Base-by-base conservation (phyloP, 495 filamentous ascomycete species). In the Penicillium tannophilum region DNA sequence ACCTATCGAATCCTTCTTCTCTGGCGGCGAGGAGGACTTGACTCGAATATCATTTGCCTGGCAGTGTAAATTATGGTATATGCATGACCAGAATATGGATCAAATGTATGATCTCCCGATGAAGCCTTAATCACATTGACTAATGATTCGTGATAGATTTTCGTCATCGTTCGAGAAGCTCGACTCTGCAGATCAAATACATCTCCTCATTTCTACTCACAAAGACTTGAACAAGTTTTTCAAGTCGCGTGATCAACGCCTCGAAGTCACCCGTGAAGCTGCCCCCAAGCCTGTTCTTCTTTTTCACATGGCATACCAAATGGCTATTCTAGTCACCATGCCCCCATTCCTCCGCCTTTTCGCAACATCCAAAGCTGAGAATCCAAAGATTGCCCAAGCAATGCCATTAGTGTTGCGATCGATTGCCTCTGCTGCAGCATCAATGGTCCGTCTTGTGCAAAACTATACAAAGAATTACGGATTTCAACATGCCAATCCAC, bases 51-150 rank as follows among this genome's bases (percentile, higher is more conserved):
- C 58, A 1, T 60, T 60, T n/a, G 58, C 51, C 17, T 60, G 58
- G 58, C 58, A 60, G 44, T 60, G 58, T 35, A 60, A 54, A 35
- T 24, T 60, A 16, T 60, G 51, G 58, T 55, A 60, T 26, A 60
- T 60, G 58, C 58, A 60, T 12, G 58, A 60, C 20, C 51, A 36
- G 20, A 60, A 43, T 43, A 60, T 60, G 58, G 52, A 60, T 55
- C 51, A 55, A 53, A 60, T 60, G 58, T 60, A 43, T 35, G 55
- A 43, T 23, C 16, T 12, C 4, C 3, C 9, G 5, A 24, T 10
- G 1, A 47, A 46, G 8, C 8, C 0, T 47, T 1, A 24, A 42
- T 26, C 39, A 30, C 36, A 41, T 60, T 43, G 6, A 7, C 10
- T 10, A 14, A 14, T 26, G 6, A 47, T 26, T 28, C 19, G 16